Conservation (phyloP, 2,329 filamentous ascomycete species). For the Trichophyton schoenleinii region DNA sequence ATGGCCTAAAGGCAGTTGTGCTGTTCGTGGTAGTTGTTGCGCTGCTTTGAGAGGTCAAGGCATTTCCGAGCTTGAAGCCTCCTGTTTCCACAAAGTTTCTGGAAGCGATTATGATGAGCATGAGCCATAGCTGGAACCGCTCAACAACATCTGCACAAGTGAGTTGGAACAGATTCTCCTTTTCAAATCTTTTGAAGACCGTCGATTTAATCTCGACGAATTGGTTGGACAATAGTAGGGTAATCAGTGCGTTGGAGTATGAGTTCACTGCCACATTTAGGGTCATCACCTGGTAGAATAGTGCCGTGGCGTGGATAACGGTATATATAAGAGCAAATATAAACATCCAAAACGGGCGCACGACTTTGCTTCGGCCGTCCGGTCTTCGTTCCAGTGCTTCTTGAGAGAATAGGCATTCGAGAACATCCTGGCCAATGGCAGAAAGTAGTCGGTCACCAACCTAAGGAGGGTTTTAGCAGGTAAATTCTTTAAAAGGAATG, state of each 20-base stretch:
- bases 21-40: conserved; percentile 29
- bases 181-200: conserved; percentile 97
- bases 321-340: conserved; percentile 76
- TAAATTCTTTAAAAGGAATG: not conserved
- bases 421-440: conserved; percentile 85
- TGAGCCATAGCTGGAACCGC: conserved; percentile 93
- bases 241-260: conserved; percentile 90
- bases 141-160: conserved; percentile 96
- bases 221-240: conserved; percentile 87
- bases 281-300: conserved; percentile 97
- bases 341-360: conserved; percentile 86
- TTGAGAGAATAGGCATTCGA: conserved; percentile 87
- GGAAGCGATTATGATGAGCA: conserved; percentile 90
- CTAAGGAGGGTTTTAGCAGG: conserved; percentile 18
- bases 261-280: conserved; percentile 97
- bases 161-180: conserved; percentile 92
- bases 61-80: conserved; percentile 50
- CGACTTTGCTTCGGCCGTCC: conserved; percentile 79
- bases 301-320: conserved; percentile 67
- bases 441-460: conserved; percentile 81
- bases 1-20: conserved; percentile 38
- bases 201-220: conserved; percentile 98
- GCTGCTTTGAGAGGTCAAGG: conserved; percentile 19
- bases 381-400: conserved; percentile 82
- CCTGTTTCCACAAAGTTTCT: conserved; percentile 95